Conservation (phyloP, 176 grass and related monocot genomes). For the Oryza brachyantha region DNA sequence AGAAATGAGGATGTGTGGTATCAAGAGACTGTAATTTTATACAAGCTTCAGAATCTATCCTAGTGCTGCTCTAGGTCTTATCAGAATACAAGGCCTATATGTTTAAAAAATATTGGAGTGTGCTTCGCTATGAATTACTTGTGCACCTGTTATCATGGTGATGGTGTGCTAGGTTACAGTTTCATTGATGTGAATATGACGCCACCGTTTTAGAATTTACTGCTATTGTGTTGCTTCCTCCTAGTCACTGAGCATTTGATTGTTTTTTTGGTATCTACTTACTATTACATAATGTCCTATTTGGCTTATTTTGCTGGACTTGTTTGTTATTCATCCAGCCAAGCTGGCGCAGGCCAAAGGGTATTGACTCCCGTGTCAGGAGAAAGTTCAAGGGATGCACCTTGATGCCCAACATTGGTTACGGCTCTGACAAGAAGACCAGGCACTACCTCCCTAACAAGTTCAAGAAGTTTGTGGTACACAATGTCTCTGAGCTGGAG, state of each 20-base stretch:
- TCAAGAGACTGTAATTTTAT: background rate
- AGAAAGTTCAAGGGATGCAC: conserved; percentile 77
- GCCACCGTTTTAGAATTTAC: background rate
- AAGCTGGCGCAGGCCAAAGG: conserved; percentile 79
- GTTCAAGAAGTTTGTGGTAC: conserved; percentile 83
- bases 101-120: background rate
- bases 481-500: conserved; percentile 68
- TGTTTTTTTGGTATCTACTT: background rate
- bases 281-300: background rate
- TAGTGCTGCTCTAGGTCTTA: background rate
- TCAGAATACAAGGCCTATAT: background rate
- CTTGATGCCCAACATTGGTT: conserved; percentile 79
- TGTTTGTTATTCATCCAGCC: conserved; percentile 24
- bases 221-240: no score
- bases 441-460: conserved; percentile 67
- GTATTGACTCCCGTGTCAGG: conserved; percentile 76
- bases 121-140: background rate
- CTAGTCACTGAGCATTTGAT: background rate
- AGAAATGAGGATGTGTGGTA: background rate
- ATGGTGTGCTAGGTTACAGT: background rate
- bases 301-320: background rate
- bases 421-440: conserved; percentile 75
- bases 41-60: background rate
- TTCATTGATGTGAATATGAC: background rate
- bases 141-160: background rate